These are phyloP conservation scores for Epichloe typhina DNA, from an alignment of 2,329 filamentous ascomycete species.

Conservation along the genomic window DNA sequence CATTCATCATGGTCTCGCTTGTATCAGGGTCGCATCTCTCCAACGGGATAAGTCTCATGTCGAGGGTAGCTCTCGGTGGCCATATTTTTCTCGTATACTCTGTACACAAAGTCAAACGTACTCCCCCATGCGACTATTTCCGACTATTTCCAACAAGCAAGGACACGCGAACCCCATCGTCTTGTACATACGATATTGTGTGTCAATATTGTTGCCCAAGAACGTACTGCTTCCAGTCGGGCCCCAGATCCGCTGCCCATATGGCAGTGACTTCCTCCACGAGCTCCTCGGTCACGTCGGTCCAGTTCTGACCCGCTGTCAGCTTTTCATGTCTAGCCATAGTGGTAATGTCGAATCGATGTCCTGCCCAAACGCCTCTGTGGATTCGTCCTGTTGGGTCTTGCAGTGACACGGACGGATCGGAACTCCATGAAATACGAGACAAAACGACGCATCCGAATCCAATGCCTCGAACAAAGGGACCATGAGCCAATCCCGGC, in stretches of 20 bases:
- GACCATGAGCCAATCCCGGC: neutral
- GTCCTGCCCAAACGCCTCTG: slow-evolving; percentile 1
- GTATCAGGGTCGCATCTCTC: too few relatives aligned
- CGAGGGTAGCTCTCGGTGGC: too few relatives aligned
- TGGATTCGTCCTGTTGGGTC: neutral
- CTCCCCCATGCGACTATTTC: too few relatives aligned
- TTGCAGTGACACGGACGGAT: neutral
- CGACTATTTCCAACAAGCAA: too few relatives aligned
- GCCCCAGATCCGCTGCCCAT: neutral
- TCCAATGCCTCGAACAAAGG: neutral
- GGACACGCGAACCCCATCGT: too few relatives aligned
- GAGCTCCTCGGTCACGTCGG: neutral
- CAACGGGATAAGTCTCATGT: too few relatives aligned
- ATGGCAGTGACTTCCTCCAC: neutral
- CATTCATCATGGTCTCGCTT: too few relatives aligned
- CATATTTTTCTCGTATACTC: too few relatives aligned
- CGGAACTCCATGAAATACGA: neutral
- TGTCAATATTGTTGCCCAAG: neutral
- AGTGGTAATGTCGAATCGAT: neutral
- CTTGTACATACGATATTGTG: too few relatives aligned
- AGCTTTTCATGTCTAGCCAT: neutral
- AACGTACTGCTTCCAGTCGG: neutral
- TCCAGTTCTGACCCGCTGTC: neutral
- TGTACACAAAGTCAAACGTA: too few relatives aligned
- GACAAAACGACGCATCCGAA: neutral